These are phyloP conservation scores for Aspergillus fischeri DNA, from an alignment of 2,329 filamentous ascomycete genomes.

Conservation along the genomic window DNA sequence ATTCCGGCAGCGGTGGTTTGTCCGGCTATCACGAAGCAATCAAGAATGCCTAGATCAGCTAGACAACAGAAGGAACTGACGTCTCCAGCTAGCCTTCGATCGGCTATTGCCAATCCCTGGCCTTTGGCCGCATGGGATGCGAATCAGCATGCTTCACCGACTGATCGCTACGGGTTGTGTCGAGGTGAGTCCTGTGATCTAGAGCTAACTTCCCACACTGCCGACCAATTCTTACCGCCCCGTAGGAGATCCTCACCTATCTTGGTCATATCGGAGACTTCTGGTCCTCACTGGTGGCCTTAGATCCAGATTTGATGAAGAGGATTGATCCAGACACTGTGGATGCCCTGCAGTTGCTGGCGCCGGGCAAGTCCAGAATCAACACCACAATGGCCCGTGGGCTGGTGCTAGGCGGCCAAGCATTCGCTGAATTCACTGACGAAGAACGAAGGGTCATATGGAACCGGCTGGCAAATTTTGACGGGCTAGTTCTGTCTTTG, in stretches of 20 bases:
- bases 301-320: constrained; percentile 21
- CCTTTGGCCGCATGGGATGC: constrained; percentile 27
- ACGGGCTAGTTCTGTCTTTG: constrained; percentile 16
- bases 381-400: constrained; percentile 13
- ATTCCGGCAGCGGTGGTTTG: constrained; percentile 14
- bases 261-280: constrained; percentile 30
- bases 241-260: constrained; percentile 30
- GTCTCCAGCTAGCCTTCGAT: constrained; percentile 26
- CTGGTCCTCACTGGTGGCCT: constrained; percentile 27
- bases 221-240: background rate
- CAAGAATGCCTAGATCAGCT: constrained; percentile 12
- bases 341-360: constrained; percentile 29
- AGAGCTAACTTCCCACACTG: background rate
- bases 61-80: constrained; percentile 13
- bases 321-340: constrained; percentile 29
- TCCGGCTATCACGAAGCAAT: constrained; percentile 16
- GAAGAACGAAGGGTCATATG: constrained; percentile 23
- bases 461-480: constrained; percentile 18
- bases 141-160: constrained; percentile 24
- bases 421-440: constrained; percentile 13
- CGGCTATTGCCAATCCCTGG: constrained; percentile 27
- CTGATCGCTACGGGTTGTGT: constrained; percentile 28
- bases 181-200: constrained; percentile 22
- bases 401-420: constrained; percentile 14
- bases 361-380: constrained; percentile 22